Percentiles rank a stretch among this genome's conserved stretches.
These are phyloP conservation scores for Leccinum broughii DNA, from an alignment of 768 basidiomycete species.

Conservation along the genomic window DNA sequence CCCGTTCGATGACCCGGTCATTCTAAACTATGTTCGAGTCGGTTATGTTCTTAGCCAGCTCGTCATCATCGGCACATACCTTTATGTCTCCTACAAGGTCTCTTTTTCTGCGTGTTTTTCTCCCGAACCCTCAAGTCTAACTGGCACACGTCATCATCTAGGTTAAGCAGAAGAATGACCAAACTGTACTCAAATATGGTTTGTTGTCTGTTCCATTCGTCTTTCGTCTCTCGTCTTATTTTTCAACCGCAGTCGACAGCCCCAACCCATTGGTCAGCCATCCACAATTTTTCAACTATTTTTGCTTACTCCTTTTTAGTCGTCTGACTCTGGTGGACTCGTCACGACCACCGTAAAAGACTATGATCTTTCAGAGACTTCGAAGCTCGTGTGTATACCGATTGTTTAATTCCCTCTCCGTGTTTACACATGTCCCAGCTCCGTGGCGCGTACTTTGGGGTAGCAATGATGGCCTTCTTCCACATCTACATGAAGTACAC, in stretches of 20 bases:
- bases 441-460: constrained; percentile 65
- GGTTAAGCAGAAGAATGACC: constrained; percentile 95
- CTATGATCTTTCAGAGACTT: constrained; percentile 88
- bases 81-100: constrained; percentile 75
- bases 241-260: constrained; percentile 61
- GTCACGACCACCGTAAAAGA: constrained; percentile 92
- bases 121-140: not conserved
- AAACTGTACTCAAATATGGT: constrained; percentile 96
- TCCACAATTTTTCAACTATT: not conserved
- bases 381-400: constrained; percentile 64
- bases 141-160: constrained; percentile 35
- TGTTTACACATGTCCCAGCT: constrained; percentile 40
- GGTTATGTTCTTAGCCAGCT: constrained; percentile 79
- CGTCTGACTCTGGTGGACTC: constrained; percentile 67
- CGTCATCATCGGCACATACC: constrained; percentile 73
- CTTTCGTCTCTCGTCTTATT: constrained; percentile 1
- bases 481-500: constrained; percentile 95
- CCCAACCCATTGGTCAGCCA: constrained; percentile 69
- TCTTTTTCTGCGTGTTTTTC: not conserved
- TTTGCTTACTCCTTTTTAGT: constrained; percentile 34
- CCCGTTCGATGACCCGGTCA: constrained; percentile 84
- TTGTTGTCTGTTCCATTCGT: constrained; percentile 27
- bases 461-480: constrained; percentile 90
- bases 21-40: constrained; percentile 79
- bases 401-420: constrained; percentile 15